phyloP scores from a whole-genome alignment of 2,329 filamentous ascomycete species.

The Calonectria hawksworthii region DNA sequence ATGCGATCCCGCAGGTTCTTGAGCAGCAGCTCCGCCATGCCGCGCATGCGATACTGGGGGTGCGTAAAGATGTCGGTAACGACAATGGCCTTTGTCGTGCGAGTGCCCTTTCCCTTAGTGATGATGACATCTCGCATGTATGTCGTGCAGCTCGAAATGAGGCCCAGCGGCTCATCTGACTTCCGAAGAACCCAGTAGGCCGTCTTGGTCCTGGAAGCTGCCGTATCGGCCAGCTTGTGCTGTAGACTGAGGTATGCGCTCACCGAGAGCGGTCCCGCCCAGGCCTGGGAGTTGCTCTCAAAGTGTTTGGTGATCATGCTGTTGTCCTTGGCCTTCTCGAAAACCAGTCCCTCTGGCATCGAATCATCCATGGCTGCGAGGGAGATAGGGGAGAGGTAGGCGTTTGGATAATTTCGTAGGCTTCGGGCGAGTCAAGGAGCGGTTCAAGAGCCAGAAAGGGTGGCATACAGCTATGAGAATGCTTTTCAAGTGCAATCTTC shows the following conservation, averaged over 20 bases:
- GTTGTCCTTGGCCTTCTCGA: conserved; percentile 27
- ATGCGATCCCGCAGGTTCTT: conserved; percentile 50
- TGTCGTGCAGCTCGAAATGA: conserved; percentile 53
- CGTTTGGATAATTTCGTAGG: neutral
- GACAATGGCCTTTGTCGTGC: conserved; percentile 46
- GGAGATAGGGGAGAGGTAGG: neutral
- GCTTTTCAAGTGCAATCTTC: neutral
- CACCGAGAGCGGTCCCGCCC: conserved; percentile 32
- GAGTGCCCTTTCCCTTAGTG: conserved; percentile 36
- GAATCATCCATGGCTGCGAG: neutral
- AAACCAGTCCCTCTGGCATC: conserved; percentile 23
- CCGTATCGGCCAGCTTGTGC: conserved; percentile 21
- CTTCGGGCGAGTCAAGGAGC: neutral
- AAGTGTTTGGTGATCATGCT: conserved; percentile 35
- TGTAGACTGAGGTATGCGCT: conserved; percentile 33
- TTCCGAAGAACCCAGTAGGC: conserved; percentile 50
- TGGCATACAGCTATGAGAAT: no score
- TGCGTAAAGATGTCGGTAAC: conserved; percentile 55
- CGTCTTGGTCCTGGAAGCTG: conserved; percentile 8
- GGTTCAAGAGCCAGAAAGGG: neutral
- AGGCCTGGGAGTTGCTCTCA: conserved; percentile 34
- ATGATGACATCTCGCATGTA: conserved; percentile 41
- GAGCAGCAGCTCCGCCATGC: conserved; percentile 54
- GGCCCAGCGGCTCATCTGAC: conserved; percentile 42
- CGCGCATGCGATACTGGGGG: conserved; percentile 48